Conservation (phyloP, 2,329 filamentous ascomycete genomes). For the Phaeoacremonium minimum region DNA sequence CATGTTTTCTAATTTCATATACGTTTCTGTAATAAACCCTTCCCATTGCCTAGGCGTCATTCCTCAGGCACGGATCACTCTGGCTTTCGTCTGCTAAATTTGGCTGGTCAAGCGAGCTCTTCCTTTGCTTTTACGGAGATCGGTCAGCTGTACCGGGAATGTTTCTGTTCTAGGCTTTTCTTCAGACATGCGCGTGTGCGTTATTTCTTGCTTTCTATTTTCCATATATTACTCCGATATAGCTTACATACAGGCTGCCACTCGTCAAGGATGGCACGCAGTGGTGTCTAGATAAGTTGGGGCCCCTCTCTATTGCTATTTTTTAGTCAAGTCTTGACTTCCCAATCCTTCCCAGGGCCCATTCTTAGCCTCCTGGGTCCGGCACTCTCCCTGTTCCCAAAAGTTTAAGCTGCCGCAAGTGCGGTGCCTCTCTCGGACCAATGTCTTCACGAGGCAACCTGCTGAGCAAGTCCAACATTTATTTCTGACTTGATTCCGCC, state of each 20-base stretch:
- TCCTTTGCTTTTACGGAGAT: too few relatives aligned
- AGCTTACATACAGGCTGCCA: conserved; percentile 5
- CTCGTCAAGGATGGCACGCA: conserved; percentile 6
- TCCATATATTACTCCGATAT: conserved; percentile 17
- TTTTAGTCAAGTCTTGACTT: neutral
- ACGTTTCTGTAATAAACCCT: too few relatives aligned
- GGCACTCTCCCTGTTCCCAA: neutral
- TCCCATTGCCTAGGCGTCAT: too few relatives aligned
- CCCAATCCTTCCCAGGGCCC: neutral
- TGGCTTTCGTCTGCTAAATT: too few relatives aligned
- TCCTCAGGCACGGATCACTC: too few relatives aligned
- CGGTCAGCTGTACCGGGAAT: too few relatives aligned
- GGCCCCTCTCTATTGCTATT: neutral
- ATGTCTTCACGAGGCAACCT: conserved; percentile 29
- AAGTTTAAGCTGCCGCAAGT: conserved; percentile 3
- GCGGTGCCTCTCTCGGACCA: conserved; percentile 28
- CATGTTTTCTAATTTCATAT: too few relatives aligned
- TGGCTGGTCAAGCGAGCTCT: too few relatives aligned
- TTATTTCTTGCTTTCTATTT: conserved; percentile 10
- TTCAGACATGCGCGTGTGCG: too few relatives aligned
- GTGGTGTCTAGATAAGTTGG: neutral
- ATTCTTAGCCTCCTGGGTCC: neutral
- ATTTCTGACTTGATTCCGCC: conserved; percentile 16
- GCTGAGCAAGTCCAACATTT: conserved; percentile 19
- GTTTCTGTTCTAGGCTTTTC: too few relatives aligned